Evolutionary conservation across 768 basidiomycete species (phyloP), one percentile per base, ranked within the genome.

Genomic region (Leccinum uliginosum): DNA sequence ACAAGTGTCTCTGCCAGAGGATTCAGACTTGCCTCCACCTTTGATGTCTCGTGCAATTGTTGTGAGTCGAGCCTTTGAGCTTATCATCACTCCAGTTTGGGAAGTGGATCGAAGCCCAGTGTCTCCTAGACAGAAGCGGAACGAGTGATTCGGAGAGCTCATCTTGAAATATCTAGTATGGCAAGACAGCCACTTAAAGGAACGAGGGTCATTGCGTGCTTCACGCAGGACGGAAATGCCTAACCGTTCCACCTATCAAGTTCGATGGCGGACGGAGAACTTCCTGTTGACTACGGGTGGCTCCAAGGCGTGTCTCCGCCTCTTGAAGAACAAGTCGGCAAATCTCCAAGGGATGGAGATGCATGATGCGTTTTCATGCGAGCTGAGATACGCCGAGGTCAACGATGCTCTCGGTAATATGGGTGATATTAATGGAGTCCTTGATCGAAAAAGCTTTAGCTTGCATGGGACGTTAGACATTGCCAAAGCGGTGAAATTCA

Each of bases 1-100:
- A 57, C 62, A 3, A 65, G 67, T 2, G 63, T 64, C n/a, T 71
- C 64, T 12, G 57, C 63, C 3, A 74, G 54, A 7, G 29, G 27
- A 3, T 56, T 40, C 2, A 75, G 62, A 38, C 35, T 38, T 14
- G 61, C 65, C 0, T 67, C 65, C 17, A 66, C 32, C 52, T 75
- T 75, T 0, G 67, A 59, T 0, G 49, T 45, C 23, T 59, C 51
- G 7, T 60, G 15, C 6, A 10, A 15, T 35, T 15, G 15, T 17
- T 10, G 30, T 11, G 49, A 32, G 21, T 17, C 24, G 24, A 47
- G 3, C 24, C 46, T 26, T 17, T 11, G 15, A 24, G 15, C 15
- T 38, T 35, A 23, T 34, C 30, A 9, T 23, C 30, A 32, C 15
- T 21, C 49, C 14, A 10, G 29, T 32, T 27, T 50, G 19, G 10